Conservation (phyloP, 768 basidiomycete genomes). For the Suillus spraguei region DNA sequence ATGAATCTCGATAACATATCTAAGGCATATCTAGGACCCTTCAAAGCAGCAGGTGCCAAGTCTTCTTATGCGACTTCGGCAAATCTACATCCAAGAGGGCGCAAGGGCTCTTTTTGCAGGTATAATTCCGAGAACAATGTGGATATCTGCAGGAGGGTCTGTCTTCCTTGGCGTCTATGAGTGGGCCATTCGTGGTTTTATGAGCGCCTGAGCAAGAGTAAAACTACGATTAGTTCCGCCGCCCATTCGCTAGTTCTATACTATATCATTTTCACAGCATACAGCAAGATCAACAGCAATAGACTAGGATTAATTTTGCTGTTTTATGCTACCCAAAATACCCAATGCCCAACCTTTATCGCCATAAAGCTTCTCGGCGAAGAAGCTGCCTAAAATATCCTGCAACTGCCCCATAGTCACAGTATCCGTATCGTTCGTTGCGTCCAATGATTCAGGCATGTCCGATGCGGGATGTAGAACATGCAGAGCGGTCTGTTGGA, state of each 20-base stretch:
- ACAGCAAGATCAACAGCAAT: not conserved
- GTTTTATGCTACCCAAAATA: slow-evolving; percentile 42
- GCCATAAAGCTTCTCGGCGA: slow-evolving; percentile 54
- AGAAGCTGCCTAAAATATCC: slow-evolving; percentile 61
- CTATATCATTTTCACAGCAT: not conserved
- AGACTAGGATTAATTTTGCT: slow-evolving; percentile 14
- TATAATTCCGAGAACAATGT: slow-evolving; percentile 87
- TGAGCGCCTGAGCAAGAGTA: slow-evolving; percentile 14
- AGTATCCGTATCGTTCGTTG: slow-evolving; percentile 48
- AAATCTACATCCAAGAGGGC: slow-evolving; percentile 78
- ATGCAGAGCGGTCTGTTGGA: slow-evolving; percentile 57
- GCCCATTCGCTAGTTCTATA: slow-evolving; percentile 17
- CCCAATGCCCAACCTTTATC: slow-evolving; percentile 70
- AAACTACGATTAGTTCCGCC: not conserved
- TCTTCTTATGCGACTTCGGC: slow-evolving; percentile 53
- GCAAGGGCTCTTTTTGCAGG: slow-evolving; percentile 79
- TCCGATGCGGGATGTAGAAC: slow-evolving; percentile 60
- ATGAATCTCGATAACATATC: not conserved
- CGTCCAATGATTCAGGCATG: slow-evolving; percentile 60
- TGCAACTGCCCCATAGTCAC: slow-evolving; percentile 47
- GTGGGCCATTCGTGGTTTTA: slow-evolving; percentile 62
- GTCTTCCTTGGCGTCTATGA: slow-evolving; percentile 99
- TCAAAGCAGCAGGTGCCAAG: slow-evolving; percentile 54
- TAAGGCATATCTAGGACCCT: slow-evolving; percentile 43
- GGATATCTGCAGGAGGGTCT: slow-evolving; percentile 96